Percentiles rank a stretch among this genome's conserved stretches.
Evolutionary conservation across 2,329 filamentous ascomycete species (phyloP).

Genomic region (Fusarium longipes): DNA sequence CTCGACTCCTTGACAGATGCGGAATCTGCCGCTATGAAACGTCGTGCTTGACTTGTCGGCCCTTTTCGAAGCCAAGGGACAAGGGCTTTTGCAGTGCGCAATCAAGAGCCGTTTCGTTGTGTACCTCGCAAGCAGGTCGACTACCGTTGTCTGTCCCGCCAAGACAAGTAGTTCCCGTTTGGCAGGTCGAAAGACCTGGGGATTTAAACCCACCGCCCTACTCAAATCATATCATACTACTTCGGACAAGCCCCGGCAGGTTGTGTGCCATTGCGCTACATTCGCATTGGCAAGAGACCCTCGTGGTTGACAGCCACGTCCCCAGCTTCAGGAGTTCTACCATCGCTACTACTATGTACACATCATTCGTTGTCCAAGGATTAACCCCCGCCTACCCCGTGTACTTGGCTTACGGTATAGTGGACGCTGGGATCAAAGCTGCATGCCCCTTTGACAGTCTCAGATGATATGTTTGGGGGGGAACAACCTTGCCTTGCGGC

Average conservation of each 20-base stretch:
- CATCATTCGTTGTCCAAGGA: conserved; percentile 1
- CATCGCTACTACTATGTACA: conserved; percentile 7
- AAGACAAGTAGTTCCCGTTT: conserved; percentile 39
- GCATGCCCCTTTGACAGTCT: conserved; percentile 37
- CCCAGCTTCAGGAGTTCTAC: conserved; percentile 18
- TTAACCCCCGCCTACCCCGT: conserved; percentile 27
- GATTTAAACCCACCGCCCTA: conserved; percentile 26
- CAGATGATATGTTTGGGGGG: conserved; percentile 23
- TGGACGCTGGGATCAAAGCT: conserved; percentile 36
- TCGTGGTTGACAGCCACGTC: conserved; percentile 5
- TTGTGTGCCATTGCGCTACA: background rate
- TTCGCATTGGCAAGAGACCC: background rate
- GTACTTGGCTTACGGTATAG: conserved; percentile 19
- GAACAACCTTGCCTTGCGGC: conserved; percentile 35
- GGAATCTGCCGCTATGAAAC: conserved; percentile 32
- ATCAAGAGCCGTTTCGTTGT: conserved; percentile 26
- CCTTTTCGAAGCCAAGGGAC: conserved; percentile 31
- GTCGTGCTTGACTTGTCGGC: conserved; percentile 36
- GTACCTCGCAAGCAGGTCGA: conserved; percentile 26
- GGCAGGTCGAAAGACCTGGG: conserved; percentile 27
- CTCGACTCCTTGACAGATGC: conserved; percentile 11
- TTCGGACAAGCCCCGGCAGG: background rate
- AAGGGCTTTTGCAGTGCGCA: conserved; percentile 13
- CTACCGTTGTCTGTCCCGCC: conserved; percentile 26
- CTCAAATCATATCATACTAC: conserved; percentile 25